Evolutionary conservation across 202 grass and related monocot species (phyloP).

Genomic region (Eragrostis tef): DNA sequence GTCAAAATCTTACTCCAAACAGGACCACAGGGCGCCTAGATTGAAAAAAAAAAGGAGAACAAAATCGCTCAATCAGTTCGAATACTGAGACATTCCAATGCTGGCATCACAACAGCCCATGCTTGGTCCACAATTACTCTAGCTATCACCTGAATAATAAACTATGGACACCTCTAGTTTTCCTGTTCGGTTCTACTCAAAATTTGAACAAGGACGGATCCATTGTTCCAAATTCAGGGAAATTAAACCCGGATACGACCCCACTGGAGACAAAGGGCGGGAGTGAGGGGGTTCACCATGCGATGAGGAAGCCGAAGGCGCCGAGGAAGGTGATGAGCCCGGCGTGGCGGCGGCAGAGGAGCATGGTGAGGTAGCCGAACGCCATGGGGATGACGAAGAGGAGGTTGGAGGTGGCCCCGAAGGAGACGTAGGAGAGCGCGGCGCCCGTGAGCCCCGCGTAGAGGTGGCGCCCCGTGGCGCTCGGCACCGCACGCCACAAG

Average conservation of each 20-base stretch:
- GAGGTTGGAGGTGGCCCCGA: constrained; percentile 86
- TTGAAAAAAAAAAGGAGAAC: background rate
- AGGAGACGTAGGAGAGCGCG: constrained; percentile 81
- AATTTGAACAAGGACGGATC: constrained; percentile 21
- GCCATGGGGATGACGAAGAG: constrained; percentile 91
- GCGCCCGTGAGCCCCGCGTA: constrained; percentile 82
- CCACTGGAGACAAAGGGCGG: constrained; percentile 2
- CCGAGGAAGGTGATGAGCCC: constrained; percentile 89
- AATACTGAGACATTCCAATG: constrained; percentile 4
- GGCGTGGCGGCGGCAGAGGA: constrained; percentile 64
- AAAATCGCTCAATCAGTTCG: constrained; percentile 7
- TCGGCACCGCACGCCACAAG: constrained; percentile 70
- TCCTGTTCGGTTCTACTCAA: constrained; percentile 15
- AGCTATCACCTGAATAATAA: constrained; percentile 38
- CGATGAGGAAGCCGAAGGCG: constrained; percentile 91
- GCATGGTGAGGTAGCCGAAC: constrained; percentile 81
- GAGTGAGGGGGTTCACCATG: constrained; percentile 65
- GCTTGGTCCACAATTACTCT: constrained; percentile 26
- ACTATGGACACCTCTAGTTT: constrained; percentile 10
- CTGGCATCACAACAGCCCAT: constrained; percentile 4
- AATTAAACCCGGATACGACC: constrained; percentile 9
- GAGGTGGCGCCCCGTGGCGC: constrained; percentile 65
- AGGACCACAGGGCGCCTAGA: constrained; percentile 33
- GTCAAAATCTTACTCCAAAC: constrained; percentile 37
- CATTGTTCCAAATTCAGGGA: background rate